A percentile compares a stretch with the other conserved stretches of the same genome.
Conservation (phyloP, 2,329 filamentous ascomycete species). For the Diaporthe vaccinii region DNA sequence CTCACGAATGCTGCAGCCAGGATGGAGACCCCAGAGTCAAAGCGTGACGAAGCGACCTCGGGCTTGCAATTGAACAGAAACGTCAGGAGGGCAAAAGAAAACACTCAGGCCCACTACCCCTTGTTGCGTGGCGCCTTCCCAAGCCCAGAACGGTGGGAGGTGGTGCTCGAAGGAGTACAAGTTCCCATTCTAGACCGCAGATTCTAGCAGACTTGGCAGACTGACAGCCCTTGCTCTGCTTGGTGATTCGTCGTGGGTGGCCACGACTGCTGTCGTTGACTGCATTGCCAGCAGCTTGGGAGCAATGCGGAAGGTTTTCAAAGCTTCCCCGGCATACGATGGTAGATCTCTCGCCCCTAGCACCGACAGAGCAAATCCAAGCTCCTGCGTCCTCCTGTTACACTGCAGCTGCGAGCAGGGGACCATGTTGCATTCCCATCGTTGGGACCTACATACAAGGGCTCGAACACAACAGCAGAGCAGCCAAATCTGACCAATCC, state of each 20-base stretch:
- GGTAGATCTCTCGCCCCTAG: constrained; percentile 5
- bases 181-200: not conserved
- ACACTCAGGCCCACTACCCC: constrained; percentile 8
- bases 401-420: constrained; percentile 32
- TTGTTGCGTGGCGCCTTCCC: not conserved
- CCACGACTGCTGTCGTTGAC: not conserved
- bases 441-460: constrained; percentile 14
- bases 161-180: not conserved
- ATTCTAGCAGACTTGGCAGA: not conserved
- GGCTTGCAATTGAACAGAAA: constrained; percentile 2
- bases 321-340: constrained; percentile 15
- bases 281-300: constrained; percentile 1
- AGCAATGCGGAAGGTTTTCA: constrained; percentile 1
- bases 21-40: constrained; percentile 29
- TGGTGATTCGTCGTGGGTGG: not conserved
- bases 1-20: constrained; percentile 23
- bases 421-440: constrained; percentile 28
- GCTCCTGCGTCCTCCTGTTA: constrained; percentile 31
- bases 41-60: constrained; percentile 12
- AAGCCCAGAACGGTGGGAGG: not conserved
- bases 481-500: constrained; percentile 9
- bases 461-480: constrained; percentile 17
- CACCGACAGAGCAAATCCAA: constrained; percentile 2
- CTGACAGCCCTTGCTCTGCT: not conserved
- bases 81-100: constrained; percentile 7